A percentile compares a stretch with the other conserved stretches of the same genome.
Evolutionary conservation across 1,139 yeast species (phyloP).

Genomic region (Arxiozyma slooffiae): DNA sequence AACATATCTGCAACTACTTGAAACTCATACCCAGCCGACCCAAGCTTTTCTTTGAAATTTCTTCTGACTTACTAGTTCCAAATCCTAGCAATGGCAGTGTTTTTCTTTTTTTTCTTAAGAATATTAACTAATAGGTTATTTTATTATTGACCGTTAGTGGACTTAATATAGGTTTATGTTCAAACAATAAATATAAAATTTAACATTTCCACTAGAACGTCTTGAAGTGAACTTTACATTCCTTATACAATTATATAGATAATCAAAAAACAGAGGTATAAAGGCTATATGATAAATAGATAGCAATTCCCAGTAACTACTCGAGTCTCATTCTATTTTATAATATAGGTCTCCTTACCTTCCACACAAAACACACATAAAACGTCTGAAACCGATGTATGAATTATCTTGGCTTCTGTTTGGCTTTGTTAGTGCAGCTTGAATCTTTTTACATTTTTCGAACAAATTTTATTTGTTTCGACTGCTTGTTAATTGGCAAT

Average conservation of each 20-base stretch:
- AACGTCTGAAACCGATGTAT: neutral
- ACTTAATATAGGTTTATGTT: no score
- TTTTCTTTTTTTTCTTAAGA: neutral
- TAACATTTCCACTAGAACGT: no score
- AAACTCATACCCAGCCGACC: constrained; percentile 82
- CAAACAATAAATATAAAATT: no score
- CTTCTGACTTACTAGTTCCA: constrained; percentile 68
- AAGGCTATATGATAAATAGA: no score
- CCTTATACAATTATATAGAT: neutral
- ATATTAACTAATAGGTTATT: no score
- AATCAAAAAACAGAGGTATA: neutral
- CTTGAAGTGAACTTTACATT: neutral
- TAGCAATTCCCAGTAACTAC: no score
- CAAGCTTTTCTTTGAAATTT: constrained; percentile 66
- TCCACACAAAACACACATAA: neutral
- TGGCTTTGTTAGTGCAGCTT: neutral
- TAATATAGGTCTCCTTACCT: no score
- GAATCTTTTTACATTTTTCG: no score
- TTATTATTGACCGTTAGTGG: neutral
- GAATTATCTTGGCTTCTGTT: no score
- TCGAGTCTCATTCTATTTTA: neutral
- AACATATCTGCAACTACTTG: constrained; percentile 97
- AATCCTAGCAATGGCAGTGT: constrained; percentile 85
- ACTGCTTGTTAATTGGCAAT: neutral
- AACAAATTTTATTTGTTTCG: no score